Evolutionary conservation across 2,329 filamentous ascomycete species (phyloP), one percentile per base, ranked within the genome.

Genomic region (Claviceps paspali): DNA sequence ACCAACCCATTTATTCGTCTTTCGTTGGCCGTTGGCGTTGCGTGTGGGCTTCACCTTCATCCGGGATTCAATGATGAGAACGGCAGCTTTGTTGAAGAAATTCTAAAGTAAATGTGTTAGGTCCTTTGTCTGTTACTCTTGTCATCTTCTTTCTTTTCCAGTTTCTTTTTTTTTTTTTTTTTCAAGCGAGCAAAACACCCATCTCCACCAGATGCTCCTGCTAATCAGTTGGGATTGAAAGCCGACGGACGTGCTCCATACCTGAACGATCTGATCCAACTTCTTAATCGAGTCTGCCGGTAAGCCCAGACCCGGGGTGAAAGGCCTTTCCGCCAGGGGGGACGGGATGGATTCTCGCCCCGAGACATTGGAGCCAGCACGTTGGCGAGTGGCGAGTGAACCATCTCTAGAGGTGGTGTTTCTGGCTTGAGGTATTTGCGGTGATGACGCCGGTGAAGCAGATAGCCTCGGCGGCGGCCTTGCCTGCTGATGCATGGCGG

Each of bases 231-330:
- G n/a, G n/a, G n/a, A n/a, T n/a, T n/a, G n/a, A n/a, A n/a, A n/a
- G n/a, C n/a, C n/a, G n/a, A n/a, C n/a, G n/a, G n/a, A n/a, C n/a
- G n/a, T n/a, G n/a, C 5, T 21, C 45, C 50, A 33, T 49, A 92
- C 86, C 72, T 91, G 84, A 50, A 95, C 79, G 52, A 96, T 91
- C 62, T 94, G 86, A 57, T 92, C 91, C 48, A 95, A 68, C 64
- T 91, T 91, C 60, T 71, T 75, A 55, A 80, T 62, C 5, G 76
- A 74, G 47, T 88, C 82, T 49, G 67, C 70, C 38, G 70, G 74
- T 33, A 73, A 71, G 19, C 66, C 63, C 23, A 73, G 71, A 19
- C 66, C 63, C 19, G 50, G 58, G 30, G 63, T 53, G 31, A 57
- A 52, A 39, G 57, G 57, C 33, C 59, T 61, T 22, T 63, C 59